A percentile compares a stretch with the other conserved stretches of the same genome.
These are phyloP conservation scores for Mantamonas sphyraenae DNA, from an alignment of 78 protist species.

Conservation along the genomic window DNA sequence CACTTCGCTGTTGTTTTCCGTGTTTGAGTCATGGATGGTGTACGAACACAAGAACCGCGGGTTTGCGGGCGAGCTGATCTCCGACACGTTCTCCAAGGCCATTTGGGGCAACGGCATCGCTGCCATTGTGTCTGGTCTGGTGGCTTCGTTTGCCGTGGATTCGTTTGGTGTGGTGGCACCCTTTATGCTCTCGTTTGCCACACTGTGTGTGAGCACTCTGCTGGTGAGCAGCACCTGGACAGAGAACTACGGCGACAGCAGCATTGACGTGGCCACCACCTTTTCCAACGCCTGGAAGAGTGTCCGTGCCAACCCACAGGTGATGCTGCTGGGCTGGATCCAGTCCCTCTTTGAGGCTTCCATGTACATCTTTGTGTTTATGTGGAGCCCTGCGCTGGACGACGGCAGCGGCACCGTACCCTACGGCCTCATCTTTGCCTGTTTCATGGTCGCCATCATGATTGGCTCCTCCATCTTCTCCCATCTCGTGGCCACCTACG, in stretches of 20 bases:
- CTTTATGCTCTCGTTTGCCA: slow-evolving; percentile 42
- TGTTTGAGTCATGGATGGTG: slow-evolving; percentile 93
- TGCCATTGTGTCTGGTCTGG: slow-evolving; percentile 78
- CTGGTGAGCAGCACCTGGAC: slow-evolving; percentile 5
- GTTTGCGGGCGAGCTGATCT: slow-evolving; percentile 19
- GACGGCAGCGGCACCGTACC: slow-evolving; percentile 14
- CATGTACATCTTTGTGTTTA: slow-evolving; percentile 89
- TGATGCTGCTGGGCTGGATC: slow-evolving; percentile 42
- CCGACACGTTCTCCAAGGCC: slow-evolving; percentile 64
- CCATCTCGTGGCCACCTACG: background rate
- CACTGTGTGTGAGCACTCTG: background rate
- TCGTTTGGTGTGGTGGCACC: slow-evolving; percentile 77
- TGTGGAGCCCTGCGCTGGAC: slow-evolving; percentile 83
- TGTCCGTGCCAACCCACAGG: background rate
- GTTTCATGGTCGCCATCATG: slow-evolving; percentile 77
- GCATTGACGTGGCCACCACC: background rate
- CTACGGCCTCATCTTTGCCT: slow-evolving; percentile 72
- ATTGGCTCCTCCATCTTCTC: slow-evolving; percentile 61
- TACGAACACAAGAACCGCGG: slow-evolving; percentile 56
- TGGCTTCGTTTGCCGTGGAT: slow-evolving; percentile 42
- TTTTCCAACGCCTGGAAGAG: slow-evolving; percentile 9
- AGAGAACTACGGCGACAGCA: slow-evolving; percentile 63
- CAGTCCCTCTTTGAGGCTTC: slow-evolving; percentile 83
- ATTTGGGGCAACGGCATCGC: slow-evolving; percentile 53
- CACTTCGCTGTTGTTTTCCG: slow-evolving; percentile 85